Conservation (phyloP, 805 yeast species). For the Hanseniaspora nectarophila region DNA sequence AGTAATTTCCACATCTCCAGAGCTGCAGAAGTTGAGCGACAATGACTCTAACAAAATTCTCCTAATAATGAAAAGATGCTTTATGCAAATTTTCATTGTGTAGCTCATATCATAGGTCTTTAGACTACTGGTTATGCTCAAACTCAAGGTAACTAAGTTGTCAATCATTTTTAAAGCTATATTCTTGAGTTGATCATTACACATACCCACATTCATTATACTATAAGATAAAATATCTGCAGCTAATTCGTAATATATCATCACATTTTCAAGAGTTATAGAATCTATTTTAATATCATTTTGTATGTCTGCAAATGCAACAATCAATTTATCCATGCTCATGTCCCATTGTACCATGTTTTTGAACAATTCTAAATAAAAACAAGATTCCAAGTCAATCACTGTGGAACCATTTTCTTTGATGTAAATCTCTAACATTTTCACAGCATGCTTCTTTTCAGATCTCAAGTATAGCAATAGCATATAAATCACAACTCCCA, state of each 20-base stretch:
- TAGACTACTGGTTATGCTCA: not conserved
- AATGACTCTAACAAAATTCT: constrained; percentile 51
- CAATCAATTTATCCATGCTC: constrained; percentile 28
- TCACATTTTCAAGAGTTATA: constrained; percentile 46
- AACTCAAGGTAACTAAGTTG: constrained; percentile 22
- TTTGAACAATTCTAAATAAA: constrained; percentile 51
- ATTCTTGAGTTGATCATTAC: constrained; percentile 41
- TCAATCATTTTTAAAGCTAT: constrained; percentile 28
- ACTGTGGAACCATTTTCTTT: constrained; percentile 43
- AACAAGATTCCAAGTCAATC: constrained; percentile 25
- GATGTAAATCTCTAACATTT: constrained; percentile 48
- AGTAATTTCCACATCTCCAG: constrained; percentile 73
- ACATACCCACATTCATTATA: constrained; percentile 62
- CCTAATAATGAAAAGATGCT: constrained; percentile 43
- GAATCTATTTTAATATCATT: constrained; percentile 22
- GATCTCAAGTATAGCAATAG: constrained; percentile 64
- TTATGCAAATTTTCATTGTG: constrained; percentile 45
- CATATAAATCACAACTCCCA: constrained; percentile 68
- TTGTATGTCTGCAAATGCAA: constrained; percentile 19
- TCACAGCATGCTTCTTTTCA: constrained; percentile 46
- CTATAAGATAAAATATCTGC: constrained; percentile 71
- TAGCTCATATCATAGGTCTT: constrained; percentile 32
- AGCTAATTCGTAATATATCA: constrained; percentile 52
- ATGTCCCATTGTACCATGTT: constrained; percentile 63
- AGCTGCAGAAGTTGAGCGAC: constrained; percentile 75